Evolutionary conservation across 2,329 filamentous ascomycete species (phyloP).

Genomic region (Plenodomus biglobosus): DNA sequence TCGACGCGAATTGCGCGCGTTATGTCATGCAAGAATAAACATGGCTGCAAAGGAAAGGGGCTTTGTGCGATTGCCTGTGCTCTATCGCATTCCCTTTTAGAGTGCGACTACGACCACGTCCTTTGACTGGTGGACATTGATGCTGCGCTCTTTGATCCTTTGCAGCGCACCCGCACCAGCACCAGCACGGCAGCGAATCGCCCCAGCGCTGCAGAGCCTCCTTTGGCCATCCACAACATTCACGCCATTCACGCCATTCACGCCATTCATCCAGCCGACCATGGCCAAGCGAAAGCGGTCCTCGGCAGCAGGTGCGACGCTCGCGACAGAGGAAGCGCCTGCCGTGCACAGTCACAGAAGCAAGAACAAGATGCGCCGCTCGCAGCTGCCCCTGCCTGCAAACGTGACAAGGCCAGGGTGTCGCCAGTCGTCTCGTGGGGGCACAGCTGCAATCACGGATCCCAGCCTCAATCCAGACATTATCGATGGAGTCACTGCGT

Average conservation of each 20-base stretch:
- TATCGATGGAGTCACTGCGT: conserved; percentile 46
- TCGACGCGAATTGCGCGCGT: not conserved
- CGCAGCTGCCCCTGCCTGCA: conserved; percentile 28
- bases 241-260: conserved; percentile 1
- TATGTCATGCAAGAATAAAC: not conserved
- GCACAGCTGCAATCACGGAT: conserved; percentile 26
- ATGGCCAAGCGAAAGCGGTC: conserved; percentile 41
- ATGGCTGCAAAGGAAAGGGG: not conserved
- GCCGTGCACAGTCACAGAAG: conserved; percentile 10
- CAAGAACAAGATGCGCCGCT: conserved; percentile 22
- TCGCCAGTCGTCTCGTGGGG: conserved; percentile 32
- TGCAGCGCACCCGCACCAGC: conserved; percentile 23
- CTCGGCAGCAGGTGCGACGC: conserved; percentile 20
- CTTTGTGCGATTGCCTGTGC: not conserved
- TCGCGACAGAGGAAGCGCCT: conserved; percentile 11
- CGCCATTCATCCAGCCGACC: conserved; percentile 4
- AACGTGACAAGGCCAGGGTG: conserved; percentile 23
- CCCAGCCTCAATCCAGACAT: conserved; percentile 45
- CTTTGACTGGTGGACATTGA: conserved; percentile 4
- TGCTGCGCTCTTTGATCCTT: conserved; percentile 31
- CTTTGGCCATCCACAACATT: conserved; percentile 3
- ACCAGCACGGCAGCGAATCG: conserved; percentile 12
- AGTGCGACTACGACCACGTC: not conserved
- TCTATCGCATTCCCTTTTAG: not conserved
- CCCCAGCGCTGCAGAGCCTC: conserved; percentile 14